These are phyloP conservation scores for Alternaria novae-zelandiae DNA, from an alignment of 2,329 filamentous ascomycete species.

Conservation along the genomic window DNA sequence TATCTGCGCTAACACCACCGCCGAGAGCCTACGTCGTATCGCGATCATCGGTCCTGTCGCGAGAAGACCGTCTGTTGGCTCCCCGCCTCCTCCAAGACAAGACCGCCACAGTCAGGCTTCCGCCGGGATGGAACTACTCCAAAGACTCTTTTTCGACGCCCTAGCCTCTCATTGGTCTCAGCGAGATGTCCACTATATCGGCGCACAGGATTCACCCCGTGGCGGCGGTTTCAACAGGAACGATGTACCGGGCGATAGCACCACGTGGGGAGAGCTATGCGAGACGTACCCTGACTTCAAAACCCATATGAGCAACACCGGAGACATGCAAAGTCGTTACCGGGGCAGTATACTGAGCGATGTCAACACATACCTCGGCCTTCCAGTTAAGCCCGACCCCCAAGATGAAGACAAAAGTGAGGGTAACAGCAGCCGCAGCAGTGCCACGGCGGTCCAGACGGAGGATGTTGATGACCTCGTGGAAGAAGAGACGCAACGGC, in stretches of 20 bases:
- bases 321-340: neutral
- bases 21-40: neutral
- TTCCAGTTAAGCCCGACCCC: neutral
- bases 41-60: neutral
- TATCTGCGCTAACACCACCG: constrained; percentile 7
- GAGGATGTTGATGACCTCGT: neutral
- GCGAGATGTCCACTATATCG: constrained; percentile 4
- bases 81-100: neutral
- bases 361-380: neutral
- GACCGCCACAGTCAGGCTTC: neutral
- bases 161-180: constrained; percentile 22
- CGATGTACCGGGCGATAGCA: neutral
- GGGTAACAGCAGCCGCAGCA: neutral
- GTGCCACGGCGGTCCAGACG: neutral
- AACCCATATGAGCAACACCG: neutral
- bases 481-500: neutral
- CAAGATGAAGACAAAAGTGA: neutral
- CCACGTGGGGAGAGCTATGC: neutral
- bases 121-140: neutral
- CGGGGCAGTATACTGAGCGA: neutral
- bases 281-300: neutral
- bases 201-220: neutral
- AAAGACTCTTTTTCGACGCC: constrained; percentile 23
- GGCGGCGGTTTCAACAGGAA: neutral
- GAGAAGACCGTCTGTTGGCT: neutral